A percentile compares a stretch with the other conserved stretches of the same genome.
phyloP scores from a whole-genome alignment of 441 rosid genomes.

The Populus trichocarpa region DNA sequence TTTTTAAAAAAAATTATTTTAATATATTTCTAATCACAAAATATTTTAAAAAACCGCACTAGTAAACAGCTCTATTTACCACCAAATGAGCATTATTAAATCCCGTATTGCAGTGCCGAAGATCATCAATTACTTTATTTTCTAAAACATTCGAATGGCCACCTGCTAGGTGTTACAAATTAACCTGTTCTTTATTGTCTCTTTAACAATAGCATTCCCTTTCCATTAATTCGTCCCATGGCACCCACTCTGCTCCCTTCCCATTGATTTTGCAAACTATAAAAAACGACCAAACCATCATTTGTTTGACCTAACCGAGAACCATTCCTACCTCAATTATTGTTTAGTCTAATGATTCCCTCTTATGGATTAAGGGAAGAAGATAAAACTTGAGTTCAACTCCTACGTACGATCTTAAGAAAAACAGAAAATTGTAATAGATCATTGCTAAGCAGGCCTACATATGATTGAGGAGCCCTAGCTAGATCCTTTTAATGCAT shows the following conservation, averaged over 20 bases:
- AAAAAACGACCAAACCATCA: not conserved
- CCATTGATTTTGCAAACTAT: not conserved
- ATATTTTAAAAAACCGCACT: no score
- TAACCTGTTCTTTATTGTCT: not conserved
- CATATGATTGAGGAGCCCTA: not conserved
- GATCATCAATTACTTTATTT: not conserved
- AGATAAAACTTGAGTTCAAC: not conserved
- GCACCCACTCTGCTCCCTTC: not conserved
- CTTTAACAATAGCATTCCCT: not conserved
- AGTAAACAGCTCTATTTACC: rapidly evolving
- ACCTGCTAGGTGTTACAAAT: not conserved
- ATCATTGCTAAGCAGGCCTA: not conserved
- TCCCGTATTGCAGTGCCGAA: not conserved
- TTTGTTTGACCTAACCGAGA: not conserved
- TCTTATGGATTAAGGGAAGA: not conserved
- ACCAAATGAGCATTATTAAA: no score
- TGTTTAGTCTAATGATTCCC: not conserved
- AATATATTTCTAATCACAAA: rapidly evolving
- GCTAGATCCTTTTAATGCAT: not conserved
- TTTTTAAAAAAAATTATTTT: no score
- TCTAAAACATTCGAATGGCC: no score
- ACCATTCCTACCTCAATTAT: not conserved
- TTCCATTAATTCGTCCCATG: not conserved
- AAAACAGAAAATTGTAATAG: no score
- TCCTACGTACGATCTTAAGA: not conserved